phyloP scores from a whole-genome alignment of 352 stramenopile genomes.

The Pythium aquatile region DNA sequence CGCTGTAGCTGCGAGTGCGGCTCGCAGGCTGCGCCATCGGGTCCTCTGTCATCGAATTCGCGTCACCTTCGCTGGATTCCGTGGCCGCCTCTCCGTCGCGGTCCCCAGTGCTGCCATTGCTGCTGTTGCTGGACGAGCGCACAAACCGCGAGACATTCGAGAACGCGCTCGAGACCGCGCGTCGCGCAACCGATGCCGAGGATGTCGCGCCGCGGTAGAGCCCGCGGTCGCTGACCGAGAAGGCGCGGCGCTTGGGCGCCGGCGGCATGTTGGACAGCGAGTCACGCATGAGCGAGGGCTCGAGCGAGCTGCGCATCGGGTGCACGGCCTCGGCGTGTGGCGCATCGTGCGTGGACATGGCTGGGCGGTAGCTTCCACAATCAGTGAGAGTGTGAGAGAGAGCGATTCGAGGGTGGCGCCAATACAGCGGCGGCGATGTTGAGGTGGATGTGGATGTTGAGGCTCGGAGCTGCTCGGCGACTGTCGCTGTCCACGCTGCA shows the following conservation, averaged over 20 bases:
- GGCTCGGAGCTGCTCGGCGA: constrained; percentile 10
- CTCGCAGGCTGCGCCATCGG: constrained; percentile 10
- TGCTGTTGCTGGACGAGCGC: constrained; percentile 19
- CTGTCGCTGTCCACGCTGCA: constrained; percentile 8
- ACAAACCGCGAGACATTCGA: constrained; percentile 37
- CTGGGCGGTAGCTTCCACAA: background rate
- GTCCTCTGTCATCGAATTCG: constrained; percentile 15
- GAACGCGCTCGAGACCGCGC: constrained; percentile 42
- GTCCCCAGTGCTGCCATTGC: constrained; percentile 28
- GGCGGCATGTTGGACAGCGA: constrained; percentile 15
- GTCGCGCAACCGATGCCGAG: constrained; percentile 31
- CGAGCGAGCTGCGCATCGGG: constrained; percentile 18
- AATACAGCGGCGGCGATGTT: background rate
- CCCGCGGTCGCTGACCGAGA: constrained; percentile 45
- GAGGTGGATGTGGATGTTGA: constrained; percentile 1
- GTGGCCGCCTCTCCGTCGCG: constrained; percentile 44
- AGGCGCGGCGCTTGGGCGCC: constrained; percentile 50
- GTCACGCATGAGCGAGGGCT: constrained; percentile 18
- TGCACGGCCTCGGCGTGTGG: background rate
- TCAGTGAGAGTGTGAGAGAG: background rate
- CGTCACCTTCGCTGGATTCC: constrained; percentile 24
- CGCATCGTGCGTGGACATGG: constrained; percentile 11
- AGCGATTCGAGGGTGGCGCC: background rate
- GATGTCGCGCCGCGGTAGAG: constrained; percentile 28
- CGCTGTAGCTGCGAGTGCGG: constrained; percentile 14